A percentile compares a stretch with the other conserved stretches of the same genome.
Conservation (phyloP, 2,329 filamentous ascomycete genomes). For the Beauveria asiatica region DNA sequence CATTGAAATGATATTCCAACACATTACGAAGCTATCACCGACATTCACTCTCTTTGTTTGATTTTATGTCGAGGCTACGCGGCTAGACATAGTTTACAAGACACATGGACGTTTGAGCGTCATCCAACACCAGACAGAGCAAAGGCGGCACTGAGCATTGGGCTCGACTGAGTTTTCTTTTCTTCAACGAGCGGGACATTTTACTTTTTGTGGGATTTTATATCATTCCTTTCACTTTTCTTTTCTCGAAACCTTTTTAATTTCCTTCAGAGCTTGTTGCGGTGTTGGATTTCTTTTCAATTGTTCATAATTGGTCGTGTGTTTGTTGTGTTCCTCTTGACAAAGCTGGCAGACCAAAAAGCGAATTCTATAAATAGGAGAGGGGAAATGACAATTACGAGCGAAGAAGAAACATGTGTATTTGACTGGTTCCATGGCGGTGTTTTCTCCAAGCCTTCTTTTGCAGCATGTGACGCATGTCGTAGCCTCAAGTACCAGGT, state of each 20-base stretch:
- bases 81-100: background rate
- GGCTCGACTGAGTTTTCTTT: background rate
- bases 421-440: background rate
- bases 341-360: background rate
- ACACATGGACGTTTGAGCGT: background rate
- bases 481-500: too few relatives aligned
- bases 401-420: background rate
- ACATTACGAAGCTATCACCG: background rate
- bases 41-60: background rate
- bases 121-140: background rate
- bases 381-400: background rate
- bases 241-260: background rate
- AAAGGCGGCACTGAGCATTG: background rate
- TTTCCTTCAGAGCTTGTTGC: background rate
- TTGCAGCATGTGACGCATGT: background rate
- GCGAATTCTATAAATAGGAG: background rate
- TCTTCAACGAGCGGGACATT: background rate
- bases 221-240: background rate
- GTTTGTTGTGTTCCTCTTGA: background rate
- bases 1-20: background rate
- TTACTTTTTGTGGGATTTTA: background rate
- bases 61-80: background rate
- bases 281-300: background rate
- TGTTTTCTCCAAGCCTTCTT: background rate
- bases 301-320: background rate